A percentile compares a stretch with the other conserved stretches of the same genome.
phyloP scores from a whole-genome alignment of 176 grass and related monocot species.

The Metroxylon sagu region DNA sequence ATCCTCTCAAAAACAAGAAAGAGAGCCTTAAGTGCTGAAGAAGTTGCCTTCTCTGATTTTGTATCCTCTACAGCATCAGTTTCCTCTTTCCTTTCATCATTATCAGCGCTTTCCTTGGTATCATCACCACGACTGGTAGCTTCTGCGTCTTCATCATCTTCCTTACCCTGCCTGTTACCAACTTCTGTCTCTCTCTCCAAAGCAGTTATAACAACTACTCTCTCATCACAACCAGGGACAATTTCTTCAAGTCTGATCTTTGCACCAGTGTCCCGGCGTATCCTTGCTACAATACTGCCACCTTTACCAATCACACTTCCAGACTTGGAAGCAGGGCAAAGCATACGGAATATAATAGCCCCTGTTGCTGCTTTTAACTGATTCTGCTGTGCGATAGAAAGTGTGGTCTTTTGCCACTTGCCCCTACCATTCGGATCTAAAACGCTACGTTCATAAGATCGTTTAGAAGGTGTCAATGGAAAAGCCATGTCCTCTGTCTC shows the following conservation, averaged over 20 bases:
- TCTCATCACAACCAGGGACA: constrained; percentile 57
- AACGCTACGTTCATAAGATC: constrained; percentile 50
- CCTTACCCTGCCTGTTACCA: constrained; percentile 18
- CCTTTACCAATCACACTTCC: constrained; percentile 81
- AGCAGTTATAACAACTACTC: constrained; percentile 56
- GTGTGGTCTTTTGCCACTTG: constrained; percentile 70
- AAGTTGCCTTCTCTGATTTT: constrained; percentile 33
- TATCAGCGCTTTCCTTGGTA: constrained; percentile 24
- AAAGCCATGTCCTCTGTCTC: constrained; percentile 40
- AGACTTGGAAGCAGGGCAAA: constrained; percentile 72
- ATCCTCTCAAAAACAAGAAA: constrained; percentile 76
- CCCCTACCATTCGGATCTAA: constrained; percentile 32
- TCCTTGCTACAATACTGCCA: constrained; percentile 64
- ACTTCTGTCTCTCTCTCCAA: constrained; percentile 30
- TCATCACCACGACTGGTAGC: constrained; percentile 13
- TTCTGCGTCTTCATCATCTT: constrained; percentile 15
- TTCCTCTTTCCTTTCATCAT: constrained; percentile 25
- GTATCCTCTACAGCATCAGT: constrained; percentile 19
- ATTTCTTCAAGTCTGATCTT: constrained; percentile 64
- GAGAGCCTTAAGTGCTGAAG: constrained; percentile 46
- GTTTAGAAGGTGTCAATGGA: constrained; percentile 50
- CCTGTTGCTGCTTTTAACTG: constrained; percentile 35
- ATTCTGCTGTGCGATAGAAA: constrained; percentile 20
- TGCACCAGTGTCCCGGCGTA: constrained; percentile 58
- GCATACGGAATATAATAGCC: constrained; percentile 49